Evolutionary conservation across 495 filamentous ascomycete genomes (phyloP).

Genomic region (Copromyces sp.): DNA sequence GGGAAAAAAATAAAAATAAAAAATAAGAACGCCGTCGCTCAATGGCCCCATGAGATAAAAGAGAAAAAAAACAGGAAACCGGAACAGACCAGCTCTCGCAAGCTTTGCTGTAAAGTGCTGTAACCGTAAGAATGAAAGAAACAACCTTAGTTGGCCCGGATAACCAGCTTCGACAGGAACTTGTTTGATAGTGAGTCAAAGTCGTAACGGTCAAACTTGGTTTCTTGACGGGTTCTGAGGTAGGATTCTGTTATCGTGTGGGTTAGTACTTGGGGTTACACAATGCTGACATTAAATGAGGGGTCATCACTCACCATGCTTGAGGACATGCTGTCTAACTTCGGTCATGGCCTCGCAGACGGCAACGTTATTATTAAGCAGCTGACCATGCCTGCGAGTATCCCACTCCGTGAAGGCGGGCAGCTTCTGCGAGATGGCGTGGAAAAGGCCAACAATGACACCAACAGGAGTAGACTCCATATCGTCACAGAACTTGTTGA

Average conservation of each 20-base stretch:
- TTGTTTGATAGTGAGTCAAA: slow-evolving; percentile 93
- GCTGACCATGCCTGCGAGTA: slow-evolving; percentile 71
- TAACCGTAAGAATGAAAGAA: slow-evolving; percentile 11
- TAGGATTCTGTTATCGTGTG: slow-evolving; percentile 36
- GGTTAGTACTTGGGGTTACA: slow-evolving; percentile 6
- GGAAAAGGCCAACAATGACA: slow-evolving; percentile 89
- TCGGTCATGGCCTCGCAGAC: slow-evolving; percentile 92
- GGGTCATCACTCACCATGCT: slow-evolving; percentile 59
- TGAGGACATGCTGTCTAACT: slow-evolving; percentile 75
- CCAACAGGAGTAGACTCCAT: slow-evolving; percentile 93
- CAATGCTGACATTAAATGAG: not conserved
- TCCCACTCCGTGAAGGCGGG: slow-evolving; percentile 88
- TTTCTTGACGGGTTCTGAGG: slow-evolving; percentile 42
- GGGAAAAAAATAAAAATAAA: slow-evolving; percentile 1
- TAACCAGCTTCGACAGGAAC: slow-evolving; percentile 86
- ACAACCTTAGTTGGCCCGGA: slow-evolving; percentile 65
- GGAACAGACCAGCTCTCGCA: slow-evolving; percentile 14
- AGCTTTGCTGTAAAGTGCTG: slow-evolving; percentile 14
- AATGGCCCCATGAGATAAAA: slow-evolving; percentile 11
- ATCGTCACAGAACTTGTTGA: slow-evolving; percentile 84
- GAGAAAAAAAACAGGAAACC: slow-evolving; percentile 22
- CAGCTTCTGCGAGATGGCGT: slow-evolving; percentile 89
- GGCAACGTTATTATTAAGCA: slow-evolving; percentile 77
- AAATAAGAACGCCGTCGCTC: slow-evolving; percentile 19
- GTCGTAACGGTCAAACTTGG: slow-evolving; percentile 76